Percentiles rank a stretch among this genome's conserved stretches.
phyloP scores from a whole-genome alignment of 257 asterid species.

The Dorcoceras hygrometricum region DNA sequence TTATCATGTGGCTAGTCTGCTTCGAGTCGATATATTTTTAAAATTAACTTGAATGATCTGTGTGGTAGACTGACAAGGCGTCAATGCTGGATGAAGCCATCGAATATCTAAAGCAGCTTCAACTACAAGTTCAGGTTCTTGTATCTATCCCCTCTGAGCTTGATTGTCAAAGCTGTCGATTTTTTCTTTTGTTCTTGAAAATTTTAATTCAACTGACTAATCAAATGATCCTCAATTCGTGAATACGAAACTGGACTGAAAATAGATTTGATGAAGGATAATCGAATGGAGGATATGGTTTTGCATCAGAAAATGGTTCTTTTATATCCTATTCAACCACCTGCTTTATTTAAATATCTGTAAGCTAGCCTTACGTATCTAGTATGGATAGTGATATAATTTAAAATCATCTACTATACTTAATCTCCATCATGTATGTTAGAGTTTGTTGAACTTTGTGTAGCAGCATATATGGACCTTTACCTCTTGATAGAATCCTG shows the following conservation, averaged over 20 bases:
- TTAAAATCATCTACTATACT: no score
- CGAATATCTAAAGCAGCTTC: slow-evolving; percentile 95
- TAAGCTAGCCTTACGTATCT: not conserved
- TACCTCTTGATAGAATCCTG: no score
- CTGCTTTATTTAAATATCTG: not conserved
- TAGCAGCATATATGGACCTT: no score
- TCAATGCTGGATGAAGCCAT: slow-evolving; percentile 98
- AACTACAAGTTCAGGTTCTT: slow-evolving; percentile 90
- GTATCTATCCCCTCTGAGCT: slow-evolving; percentile 20
- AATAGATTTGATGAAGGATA: not conserved
- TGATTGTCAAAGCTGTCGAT: not conserved
- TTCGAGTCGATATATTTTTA: slow-evolving; percentile 14
- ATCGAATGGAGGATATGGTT: no score
- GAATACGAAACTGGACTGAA: not conserved
- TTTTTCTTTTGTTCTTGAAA: not conserved
- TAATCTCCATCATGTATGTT: no score
- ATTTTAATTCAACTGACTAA: not conserved
- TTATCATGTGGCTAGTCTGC: slow-evolving; percentile 1
- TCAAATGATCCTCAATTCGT: not conserved
- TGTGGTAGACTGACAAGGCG: slow-evolving; percentile 86
- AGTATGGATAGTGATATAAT: not conserved
- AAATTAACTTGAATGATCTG: slow-evolving; percentile 22
- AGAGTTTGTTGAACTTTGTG: no score
- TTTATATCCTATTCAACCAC: not conserved
- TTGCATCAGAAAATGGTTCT: not conserved